Base-by-base conservation (phyloP, 2,329 filamentous ascomycete species). In the Calcarisporium arbuscula region DNA sequence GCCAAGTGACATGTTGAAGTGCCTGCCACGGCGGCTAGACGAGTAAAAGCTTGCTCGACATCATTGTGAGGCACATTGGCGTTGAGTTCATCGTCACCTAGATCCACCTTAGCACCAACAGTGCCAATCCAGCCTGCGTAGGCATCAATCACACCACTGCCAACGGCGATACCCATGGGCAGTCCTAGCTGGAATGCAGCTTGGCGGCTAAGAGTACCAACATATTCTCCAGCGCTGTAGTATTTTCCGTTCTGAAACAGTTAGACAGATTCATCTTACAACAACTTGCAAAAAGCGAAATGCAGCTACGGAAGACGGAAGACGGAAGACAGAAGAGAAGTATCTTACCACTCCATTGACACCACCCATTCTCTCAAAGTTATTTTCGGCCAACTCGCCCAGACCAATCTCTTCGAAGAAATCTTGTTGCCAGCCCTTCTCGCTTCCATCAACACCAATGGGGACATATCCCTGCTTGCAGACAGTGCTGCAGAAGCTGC, bases 101-200 rank as follows among this genome's bases (percentile, higher is more conserved):
- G 74, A 46, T 87, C 75, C 49, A 95, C 86, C 61, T 95, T 95
- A 41, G 92, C 90, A 39, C 92, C 92, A n/a, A 98, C 92, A 2
- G 92, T 96, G 41, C 92, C 92, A 48, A 98, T 92, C 92, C 92
- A 98, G 44, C 92, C 92, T 40, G 92, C 92, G 53, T 98, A 98
- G 14, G 92, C 92, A 58, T 98, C 92, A 53, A 98, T 98, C 44
- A 98, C 92, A 59, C 89, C 89, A 53, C 87, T 94, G 35, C 92
- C 92, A 36, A 98, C 84, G 14, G 92, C 87, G 48, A 95, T 92
- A 25, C 89, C 90, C 15, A 82, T 71, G 5, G 82, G 82, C 4
- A 98, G 73, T 7, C 92, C 90, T 41, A 98, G 77, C 45, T 95
- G 84, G 30, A 70, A 63, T 12, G 84, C 86, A 6, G 92, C 89